Base-by-base conservation (phyloP, 495 filamentous ascomycete genomes). In the Letharia lupina region DNA sequence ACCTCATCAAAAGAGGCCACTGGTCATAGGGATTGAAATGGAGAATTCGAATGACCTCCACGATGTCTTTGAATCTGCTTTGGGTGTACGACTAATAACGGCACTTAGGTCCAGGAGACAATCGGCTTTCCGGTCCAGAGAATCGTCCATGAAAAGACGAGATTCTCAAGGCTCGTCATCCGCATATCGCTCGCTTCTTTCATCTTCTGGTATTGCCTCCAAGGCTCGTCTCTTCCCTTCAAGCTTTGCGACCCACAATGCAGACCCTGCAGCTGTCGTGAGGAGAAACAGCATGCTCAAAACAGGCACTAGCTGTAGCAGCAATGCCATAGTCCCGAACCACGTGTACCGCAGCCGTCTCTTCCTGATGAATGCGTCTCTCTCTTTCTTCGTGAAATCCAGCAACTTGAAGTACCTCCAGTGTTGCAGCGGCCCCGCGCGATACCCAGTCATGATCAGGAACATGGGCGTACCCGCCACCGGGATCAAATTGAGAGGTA, bases 261-360 rank as follows among this genome's bases (percentile, higher is more conserved):
- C 85, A 65, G 82, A 81, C 15, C 86, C 86, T 62, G 81, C 80
- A 31, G 86, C 84, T 35, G 84, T 86, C 23, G 86, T 87, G 70
- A 89, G 76, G 40, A 89, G 75, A 69, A 89, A 89, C 35, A 87
- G 72, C 86, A 89, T 88, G 57, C 82, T 85, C 56, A 87, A 73
- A 4, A 82, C 78, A 15, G 86, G 86, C 33, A 88, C 75, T 35
- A 89, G 73, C 70, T 89, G 86, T 41, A 89, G 73, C 20, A 86
- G 56, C 66, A 88, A 72, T 41, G 84, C 83, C 15, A 86, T 73
- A 5, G 84, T 83, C 39, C 86, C 86, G 69, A 88, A 87, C 57
- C 84, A 83, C n/a, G 86, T 88, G 69, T 89, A 89, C 63, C 82
- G 78, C 65, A 81, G 75, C 71, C 83, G 77, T 47, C 83, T 74